Base-by-base conservation (phyloP, 441 rosid genomes). In the Aquilaria agallochum region DNA sequence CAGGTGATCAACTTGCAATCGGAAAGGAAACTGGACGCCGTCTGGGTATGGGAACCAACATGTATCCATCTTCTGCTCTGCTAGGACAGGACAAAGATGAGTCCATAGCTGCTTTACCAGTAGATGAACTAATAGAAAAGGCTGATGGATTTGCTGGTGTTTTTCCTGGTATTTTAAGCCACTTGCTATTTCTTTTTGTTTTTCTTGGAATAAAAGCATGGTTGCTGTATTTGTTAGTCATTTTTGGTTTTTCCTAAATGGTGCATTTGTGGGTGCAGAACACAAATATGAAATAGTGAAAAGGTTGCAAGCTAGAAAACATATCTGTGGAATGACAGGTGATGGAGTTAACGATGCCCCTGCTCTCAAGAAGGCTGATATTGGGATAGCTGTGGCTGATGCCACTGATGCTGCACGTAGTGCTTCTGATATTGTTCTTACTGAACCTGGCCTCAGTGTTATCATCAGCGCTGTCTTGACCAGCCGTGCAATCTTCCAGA, bases 101-200 rank as follows among this genome's bases (percentile, higher is more conserved):
- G 81, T 85, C 95, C n/a, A 85, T 83, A 47, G 91, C 64, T 65
- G 88, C 95, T 53, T 76, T 93, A 65, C 96, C 96, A 0, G 63
- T 90, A 27, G 97, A 93, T 74, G 99, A 94, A 71, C 86, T 94
- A 62, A 94, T 94, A 42, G 99, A 94, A 71, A 89, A 91, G 72
- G 97, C 97, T 33, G 99, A 95, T 82, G 99, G 97, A n/a, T 95
- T 95, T 77, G 99, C 97, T 80, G 99, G 99, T 34, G 97, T 95
- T 60, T 95, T 95, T 72, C 99, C 99, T 59, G 99, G 99, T 95
- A 85, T 31, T 54, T 59, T 58, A 36, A 8, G 32, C 34, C 11
- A 52, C 62, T 61, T 36, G 36, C 27, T 32, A 33, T 45, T n/a
- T 36, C 8, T 50, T 9, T 50, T 58, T 14, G 31, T 31, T 32